phyloP scores from a whole-genome alignment of 2,329 filamentous ascomycete species.

The Monosporascus ibericus region DNA sequence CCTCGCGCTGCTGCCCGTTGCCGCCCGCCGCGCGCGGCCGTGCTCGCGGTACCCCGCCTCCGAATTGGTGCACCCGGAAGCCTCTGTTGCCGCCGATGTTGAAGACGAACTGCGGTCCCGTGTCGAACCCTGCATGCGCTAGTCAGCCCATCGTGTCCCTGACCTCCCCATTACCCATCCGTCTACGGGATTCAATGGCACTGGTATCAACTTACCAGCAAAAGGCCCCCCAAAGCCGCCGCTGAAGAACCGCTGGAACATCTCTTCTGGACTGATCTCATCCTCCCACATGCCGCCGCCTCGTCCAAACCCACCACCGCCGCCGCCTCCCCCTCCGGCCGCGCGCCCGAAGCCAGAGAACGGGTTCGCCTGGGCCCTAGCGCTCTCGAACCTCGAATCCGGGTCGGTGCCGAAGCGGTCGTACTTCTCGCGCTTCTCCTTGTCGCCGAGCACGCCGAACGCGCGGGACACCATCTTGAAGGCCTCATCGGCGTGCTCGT shows the following conservation, averaged over 20 bases:
- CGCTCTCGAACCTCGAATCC: conserved; percentile 73
- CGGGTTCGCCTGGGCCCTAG: conserved; percentile 50
- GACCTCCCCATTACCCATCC: conserved; percentile 5
- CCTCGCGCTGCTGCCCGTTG: conserved; percentile 42
- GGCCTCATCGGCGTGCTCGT: conserved; percentile 90
- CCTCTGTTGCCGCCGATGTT: conserved; percentile 90
- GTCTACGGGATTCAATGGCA: neutral
- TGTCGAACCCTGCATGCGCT: conserved; percentile 52
- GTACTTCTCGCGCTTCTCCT: conserved; percentile 85
- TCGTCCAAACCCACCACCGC: conserved; percentile 36
- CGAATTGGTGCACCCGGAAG: conserved; percentile 92
- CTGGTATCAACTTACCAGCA: conserved; percentile 40
- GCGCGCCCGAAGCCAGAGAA: conserved; percentile 51
- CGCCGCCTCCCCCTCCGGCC: conserved; percentile 32
- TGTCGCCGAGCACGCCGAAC: conserved; percentile 87
- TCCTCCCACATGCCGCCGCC: conserved; percentile 70
- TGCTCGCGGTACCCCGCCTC: conserved; percentile 68
- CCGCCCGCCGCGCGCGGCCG: conserved; percentile 60
- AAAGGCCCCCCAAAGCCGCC: conserved; percentile 63
- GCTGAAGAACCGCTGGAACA: conserved; percentile 96
- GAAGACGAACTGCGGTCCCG: conserved; percentile 86
- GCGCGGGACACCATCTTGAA: conserved; percentile 97
- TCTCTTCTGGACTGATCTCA: conserved; percentile 91
- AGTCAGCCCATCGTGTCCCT: neutral
- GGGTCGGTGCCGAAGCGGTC: conserved; percentile 90